A percentile compares a stretch with the other conserved stretches of the same genome.
Conservation (phyloP, 495 filamentous ascomycete species). For the Xylaria sp. region DNA sequence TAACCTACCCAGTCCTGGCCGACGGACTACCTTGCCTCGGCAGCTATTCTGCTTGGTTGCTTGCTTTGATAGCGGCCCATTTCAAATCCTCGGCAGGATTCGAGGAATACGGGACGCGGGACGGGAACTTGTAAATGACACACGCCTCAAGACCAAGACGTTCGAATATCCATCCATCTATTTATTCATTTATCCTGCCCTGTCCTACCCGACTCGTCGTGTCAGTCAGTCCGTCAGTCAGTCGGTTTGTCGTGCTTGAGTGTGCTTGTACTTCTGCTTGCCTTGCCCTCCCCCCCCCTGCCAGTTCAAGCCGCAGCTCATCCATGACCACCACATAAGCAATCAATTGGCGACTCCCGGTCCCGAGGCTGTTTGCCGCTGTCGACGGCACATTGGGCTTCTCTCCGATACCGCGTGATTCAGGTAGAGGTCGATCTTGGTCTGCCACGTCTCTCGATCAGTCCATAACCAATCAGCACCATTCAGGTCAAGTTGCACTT, state of each 20-base stretch:
- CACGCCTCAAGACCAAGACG: background rate
- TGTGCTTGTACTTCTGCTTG: no score
- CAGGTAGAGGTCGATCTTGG: background rate
- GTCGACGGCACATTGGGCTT: slow-evolving; percentile 11
- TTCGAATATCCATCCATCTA: no score
- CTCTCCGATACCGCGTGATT: slow-evolving; percentile 21
- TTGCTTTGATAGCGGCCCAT: background rate
- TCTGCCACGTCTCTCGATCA: slow-evolving; percentile 24
- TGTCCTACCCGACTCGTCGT: background rate
- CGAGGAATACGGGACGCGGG: background rate
- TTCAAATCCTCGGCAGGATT: background rate
- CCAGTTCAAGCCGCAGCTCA: slow-evolving; percentile 5
- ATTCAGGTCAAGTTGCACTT: slow-evolving; percentile 6
- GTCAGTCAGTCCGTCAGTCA: no score
- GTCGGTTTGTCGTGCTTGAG: background rate
- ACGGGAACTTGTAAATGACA: background rate
- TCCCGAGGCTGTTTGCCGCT: slow-evolving; percentile 1
- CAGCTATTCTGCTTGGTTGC: background rate
- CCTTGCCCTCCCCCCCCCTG: no score
- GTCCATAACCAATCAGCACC: slow-evolving; percentile 9
- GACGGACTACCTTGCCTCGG: no score
- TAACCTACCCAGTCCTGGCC: no score
- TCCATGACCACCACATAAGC: background rate
- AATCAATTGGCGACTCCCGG: slow-evolving; percentile 10
- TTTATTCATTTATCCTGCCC: no score